Evolutionary conservation across 1,284 basidiomycete genomes (phyloP), one percentile per base, ranked within the genome.

Genomic region (Golubevia pallescens): DNA sequence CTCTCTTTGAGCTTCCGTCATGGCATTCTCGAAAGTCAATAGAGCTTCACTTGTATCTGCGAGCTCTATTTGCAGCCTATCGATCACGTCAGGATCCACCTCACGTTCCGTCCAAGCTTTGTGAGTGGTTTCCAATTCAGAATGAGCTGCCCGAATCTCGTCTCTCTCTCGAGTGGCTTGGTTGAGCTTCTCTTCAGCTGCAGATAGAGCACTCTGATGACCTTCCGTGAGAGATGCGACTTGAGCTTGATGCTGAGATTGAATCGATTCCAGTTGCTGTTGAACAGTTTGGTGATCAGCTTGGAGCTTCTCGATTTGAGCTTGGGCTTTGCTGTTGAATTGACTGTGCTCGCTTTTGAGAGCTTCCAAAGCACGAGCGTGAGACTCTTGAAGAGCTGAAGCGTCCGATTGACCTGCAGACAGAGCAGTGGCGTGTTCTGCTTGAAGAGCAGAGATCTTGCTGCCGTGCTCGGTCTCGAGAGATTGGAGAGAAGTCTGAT

Each of bases 11-110:
- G 69, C 67, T 51, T 77, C 75, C 2, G 78, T 80, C 8, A 81
- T 66, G 7, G 79, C 79, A 23, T 63, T 69, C 65, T 81, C 79
- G 38, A 81, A 70, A 8, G 73, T 79, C 55, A 81, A 71, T 7
- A 81, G 71, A 8, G 79, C 79, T 63, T 81, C 79, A 66, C 75
- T 75, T 19, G 79, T 80, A 38, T 81, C 79, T 55, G 71, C 68
- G 57, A 81, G 57, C 68, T 81, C 79, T n/a, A 69, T 57, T 0
- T 73, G 68, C n/a, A 80, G 68, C 58, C 60, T 68, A 23, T 78
- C 77, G 10, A 81, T 62, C 62, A 78, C 76, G 65, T 74, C 71
- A 6, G 72, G 76, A 53, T 80, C 75, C 16, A 77, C 61, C 28
- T 73, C 71, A 4, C 64, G 8, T 48, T 48, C 42, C 8, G 42